These are phyloP conservation scores for Ogataea nitratoaversa DNA, from an alignment of 805 yeast genomes.

Conservation along the genomic window DNA sequence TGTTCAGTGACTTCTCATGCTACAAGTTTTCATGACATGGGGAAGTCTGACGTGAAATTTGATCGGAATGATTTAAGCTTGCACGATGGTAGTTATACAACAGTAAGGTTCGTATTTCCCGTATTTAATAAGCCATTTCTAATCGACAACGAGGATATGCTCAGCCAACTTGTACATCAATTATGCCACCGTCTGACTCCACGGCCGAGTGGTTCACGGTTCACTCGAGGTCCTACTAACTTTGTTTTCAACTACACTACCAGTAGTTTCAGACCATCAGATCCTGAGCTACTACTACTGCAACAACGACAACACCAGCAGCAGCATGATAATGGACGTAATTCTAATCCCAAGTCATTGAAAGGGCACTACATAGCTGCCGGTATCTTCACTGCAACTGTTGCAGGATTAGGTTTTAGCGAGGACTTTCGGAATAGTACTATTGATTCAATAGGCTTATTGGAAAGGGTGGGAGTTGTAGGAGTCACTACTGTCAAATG, in stretches of 20 bases:
- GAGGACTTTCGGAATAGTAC: conserved; percentile 32
- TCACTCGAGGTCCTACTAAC: no score
- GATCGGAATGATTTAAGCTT: no score
- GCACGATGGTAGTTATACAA: no score
- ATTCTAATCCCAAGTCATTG: not conserved
- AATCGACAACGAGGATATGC: not conserved
- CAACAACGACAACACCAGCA: not conserved
- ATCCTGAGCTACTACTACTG: not conserved
- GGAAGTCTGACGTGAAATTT: no score
- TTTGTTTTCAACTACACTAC: no score
- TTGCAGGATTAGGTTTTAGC: conserved; percentile 23
- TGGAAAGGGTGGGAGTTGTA: conserved; percentile 58
- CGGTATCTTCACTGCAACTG: conserved; percentile 10
- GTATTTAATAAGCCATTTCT: not conserved
- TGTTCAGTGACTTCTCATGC: no score
- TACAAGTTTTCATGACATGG: no score
- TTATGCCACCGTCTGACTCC: no score
- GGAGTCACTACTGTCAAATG: conserved; percentile 69
- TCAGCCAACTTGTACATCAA: no score
- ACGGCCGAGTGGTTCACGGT: no score
- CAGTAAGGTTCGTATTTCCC: no score
- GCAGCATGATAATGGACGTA: not conserved
- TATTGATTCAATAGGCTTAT: conserved; percentile 33
- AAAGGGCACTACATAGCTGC: conserved; percentile 21
- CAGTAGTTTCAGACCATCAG: no score